Evolutionary conservation across 2,329 filamentous ascomycete genomes (phyloP).

Genomic region (Cladosporium sp.): DNA sequence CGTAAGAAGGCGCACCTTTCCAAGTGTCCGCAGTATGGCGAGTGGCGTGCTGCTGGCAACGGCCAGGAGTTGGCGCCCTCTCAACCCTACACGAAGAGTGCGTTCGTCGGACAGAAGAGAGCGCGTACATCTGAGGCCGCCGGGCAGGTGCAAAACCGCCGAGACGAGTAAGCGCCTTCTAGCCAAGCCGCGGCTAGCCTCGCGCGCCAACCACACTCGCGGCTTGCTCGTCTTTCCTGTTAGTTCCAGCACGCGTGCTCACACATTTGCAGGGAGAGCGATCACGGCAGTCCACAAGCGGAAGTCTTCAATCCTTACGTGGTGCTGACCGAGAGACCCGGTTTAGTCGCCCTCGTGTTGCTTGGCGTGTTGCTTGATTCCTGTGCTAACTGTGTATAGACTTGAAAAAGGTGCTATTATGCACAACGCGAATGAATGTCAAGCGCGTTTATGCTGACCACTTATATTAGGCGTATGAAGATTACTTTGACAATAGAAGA

Average conservation of each 20-base stretch:
- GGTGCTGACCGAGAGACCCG: constrained; percentile 1
- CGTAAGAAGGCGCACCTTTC: constrained; percentile 31
- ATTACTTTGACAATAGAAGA: not conserved
- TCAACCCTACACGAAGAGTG: constrained; percentile 14
- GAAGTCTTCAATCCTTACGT: not conserved
- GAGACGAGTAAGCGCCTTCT: not conserved
- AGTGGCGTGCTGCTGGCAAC: constrained; percentile 29
- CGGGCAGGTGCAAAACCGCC: constrained; percentile 19
- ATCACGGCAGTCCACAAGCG: not conserved
- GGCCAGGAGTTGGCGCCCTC: constrained; percentile 30
- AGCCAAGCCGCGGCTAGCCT: not conserved
- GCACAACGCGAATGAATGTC: not conserved
- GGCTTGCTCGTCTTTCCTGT: not conserved
- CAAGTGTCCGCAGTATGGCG: constrained; percentile 25
- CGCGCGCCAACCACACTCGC: not conserved
- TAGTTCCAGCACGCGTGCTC: not conserved
- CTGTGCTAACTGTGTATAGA: not conserved
- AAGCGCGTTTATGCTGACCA: not conserved
- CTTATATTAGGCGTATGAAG: not conserved
- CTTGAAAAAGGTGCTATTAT: not conserved
- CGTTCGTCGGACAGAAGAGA: too few relatives aligned
- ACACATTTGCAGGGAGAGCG: not conserved
- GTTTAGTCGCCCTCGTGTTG: not conserved
- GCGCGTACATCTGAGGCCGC: not conserved
- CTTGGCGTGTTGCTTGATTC: not conserved